Conservation (phyloP, 805 yeast genomes). For the Danielia reshetovae region DNA sequence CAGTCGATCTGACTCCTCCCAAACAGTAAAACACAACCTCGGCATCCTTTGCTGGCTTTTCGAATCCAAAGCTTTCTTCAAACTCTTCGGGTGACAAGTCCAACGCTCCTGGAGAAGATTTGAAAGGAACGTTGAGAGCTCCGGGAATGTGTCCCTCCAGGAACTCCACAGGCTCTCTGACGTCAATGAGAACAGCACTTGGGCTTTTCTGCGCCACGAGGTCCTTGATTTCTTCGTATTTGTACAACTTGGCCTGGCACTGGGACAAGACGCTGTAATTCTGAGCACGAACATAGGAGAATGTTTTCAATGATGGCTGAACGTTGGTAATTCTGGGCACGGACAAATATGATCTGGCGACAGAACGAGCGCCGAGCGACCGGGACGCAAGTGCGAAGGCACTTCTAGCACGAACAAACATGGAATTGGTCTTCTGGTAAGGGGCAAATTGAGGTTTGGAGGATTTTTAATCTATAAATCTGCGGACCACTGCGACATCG, state of each 20-base stretch:
- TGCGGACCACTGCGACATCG: slow-evolving; percentile 1
- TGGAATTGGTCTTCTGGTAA: not conserved
- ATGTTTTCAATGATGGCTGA: too few relatives aligned
- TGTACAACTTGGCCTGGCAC: slow-evolving; percentile 45
- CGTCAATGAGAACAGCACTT: slow-evolving; percentile 69
- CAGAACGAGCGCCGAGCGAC: slow-evolving; percentile 5
- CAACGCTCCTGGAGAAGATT: slow-evolving; percentile 89
- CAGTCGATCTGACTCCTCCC: slow-evolving; percentile 87
- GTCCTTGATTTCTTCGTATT: slow-evolving; percentile 47
- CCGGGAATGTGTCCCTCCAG: slow-evolving; percentile 75
- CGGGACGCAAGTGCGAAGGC: too few relatives aligned
- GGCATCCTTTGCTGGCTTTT: slow-evolving; percentile 67
- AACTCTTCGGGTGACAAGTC: slow-evolving; percentile 78
- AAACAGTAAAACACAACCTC: slow-evolving; percentile 86
- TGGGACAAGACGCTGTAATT: slow-evolving; percentile 37
- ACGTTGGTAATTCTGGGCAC: too few relatives aligned
- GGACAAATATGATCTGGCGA: too few relatives aligned
- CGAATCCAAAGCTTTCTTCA: slow-evolving; percentile 72
- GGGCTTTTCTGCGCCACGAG: slow-evolving; percentile 38
- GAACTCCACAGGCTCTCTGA: slow-evolving; percentile 85
- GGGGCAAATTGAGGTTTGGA: slow-evolving; percentile 3
- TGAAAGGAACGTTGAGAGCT: slow-evolving; percentile 84
- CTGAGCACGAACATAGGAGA: too few relatives aligned
- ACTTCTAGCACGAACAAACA: slow-evolving; percentile 5
- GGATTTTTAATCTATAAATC: slow-evolving; percentile 4